Percentiles rank a stretch among this genome's conserved stretches.
These are phyloP conservation scores for Coleophoma cylindrospora DNA, from an alignment of 2,329 filamentous ascomycete genomes.

Conservation along the genomic window DNA sequence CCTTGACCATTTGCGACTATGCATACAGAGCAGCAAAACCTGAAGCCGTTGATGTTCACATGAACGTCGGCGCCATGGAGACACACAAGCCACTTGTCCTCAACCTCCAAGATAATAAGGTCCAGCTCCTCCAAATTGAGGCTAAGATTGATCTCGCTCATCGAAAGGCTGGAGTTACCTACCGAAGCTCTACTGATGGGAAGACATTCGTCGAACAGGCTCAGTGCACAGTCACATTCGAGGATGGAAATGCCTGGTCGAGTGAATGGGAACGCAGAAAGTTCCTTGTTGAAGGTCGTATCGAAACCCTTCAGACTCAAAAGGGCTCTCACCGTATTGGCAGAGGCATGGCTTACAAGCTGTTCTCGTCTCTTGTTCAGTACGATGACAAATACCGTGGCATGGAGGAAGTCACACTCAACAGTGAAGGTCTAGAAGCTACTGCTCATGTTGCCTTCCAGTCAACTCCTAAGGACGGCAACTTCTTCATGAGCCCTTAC, in stretches of 20 bases:
- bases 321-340: conserved; percentile 60
- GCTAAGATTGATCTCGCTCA: conserved; percentile 10
- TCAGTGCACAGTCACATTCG: conserved; percentile 8
- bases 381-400: conserved; percentile 47
- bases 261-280: conserved; percentile 6
- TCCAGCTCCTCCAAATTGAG: conserved; percentile 10
- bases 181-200: conserved; percentile 7
- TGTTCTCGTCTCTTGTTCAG: conserved; percentile 50
- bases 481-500: conserved; percentile 48
- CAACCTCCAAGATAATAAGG: conserved; percentile 5
- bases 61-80: conserved; percentile 64
- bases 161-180: conserved; percentile 7
- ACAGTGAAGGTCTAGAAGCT: conserved; percentile 39
- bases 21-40: conserved; percentile 60
- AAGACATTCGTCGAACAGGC: conserved; percentile 10
- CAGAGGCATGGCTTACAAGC: conserved; percentile 71
- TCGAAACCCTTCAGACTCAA: conserved; percentile 5
- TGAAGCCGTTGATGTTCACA: conserved; percentile 45
- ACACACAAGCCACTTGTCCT: conserved; percentile 58
- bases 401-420: conserved; percentile 52
- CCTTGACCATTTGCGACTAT: conserved; percentile 56
- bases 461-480: conserved; percentile 39
- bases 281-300: conserved; percentile 5
- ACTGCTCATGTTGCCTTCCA: conserved; percentile 40
- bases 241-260: conserved; percentile 2